Percentiles rank a stretch among this genome's conserved stretches.
phyloP scores from a whole-genome alignment of 1,284 basidiomycete genomes.

The Cutaneotrichosporon sp. region DNA sequence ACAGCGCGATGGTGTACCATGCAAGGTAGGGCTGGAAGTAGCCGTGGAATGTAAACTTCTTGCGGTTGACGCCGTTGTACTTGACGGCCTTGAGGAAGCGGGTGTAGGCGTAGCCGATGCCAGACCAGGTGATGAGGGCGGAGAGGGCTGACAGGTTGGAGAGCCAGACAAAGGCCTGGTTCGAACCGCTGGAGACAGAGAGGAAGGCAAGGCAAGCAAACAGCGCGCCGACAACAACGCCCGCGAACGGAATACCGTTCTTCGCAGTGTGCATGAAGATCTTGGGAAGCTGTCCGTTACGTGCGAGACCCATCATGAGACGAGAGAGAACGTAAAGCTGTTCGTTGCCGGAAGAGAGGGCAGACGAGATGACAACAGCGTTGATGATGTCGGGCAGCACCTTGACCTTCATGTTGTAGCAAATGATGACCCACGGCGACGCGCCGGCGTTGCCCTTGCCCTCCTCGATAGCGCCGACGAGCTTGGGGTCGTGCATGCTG shows the following conservation, averaged over 20 bases:
- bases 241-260: conserved; percentile 61
- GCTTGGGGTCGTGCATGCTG: conserved; percentile 36
- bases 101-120: conserved; percentile 66
- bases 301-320: conserved; percentile 49
- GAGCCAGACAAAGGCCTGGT: conserved; percentile 68
- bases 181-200: conserved; percentile 57
- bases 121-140: conserved; percentile 71
- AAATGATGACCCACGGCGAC: conserved; percentile 73
- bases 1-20: conserved; percentile 13
- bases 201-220: conserved; percentile 55
- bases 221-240: conserved; percentile 61
- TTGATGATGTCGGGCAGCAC: conserved; percentile 61
- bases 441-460: conserved; percentile 57
- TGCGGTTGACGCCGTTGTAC: conserved; percentile 57
- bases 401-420: conserved; percentile 63
- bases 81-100: conserved; percentile 68
- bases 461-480: conserved; percentile 55
- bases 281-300: conserved; percentile 55
- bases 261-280: conserved; percentile 58
- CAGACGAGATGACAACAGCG: conserved; percentile 60
- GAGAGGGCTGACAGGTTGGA: conserved; percentile 54
- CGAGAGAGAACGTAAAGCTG: conserved; percentile 34
- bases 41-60: conserved; percentile 59
- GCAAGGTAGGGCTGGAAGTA: conserved; percentile 45
- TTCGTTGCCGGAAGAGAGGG: conserved; percentile 36